These are phyloP conservation scores for Chaetomium strumarium DNA, from an alignment of 2,329 filamentous ascomycete species.

Conservation along the genomic window DNA sequence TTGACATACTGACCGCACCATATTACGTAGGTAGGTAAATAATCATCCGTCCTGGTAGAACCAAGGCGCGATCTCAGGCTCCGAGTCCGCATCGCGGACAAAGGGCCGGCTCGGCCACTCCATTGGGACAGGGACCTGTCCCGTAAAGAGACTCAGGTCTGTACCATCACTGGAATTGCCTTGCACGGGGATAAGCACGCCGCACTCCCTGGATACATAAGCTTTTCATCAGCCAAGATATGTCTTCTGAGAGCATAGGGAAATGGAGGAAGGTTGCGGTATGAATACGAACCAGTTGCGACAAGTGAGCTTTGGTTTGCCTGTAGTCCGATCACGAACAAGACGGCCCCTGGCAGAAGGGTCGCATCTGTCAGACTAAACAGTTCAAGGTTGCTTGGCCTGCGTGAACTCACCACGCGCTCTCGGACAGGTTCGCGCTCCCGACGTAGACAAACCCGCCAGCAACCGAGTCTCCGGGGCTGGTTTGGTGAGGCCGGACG, in stretches of 20 bases:
- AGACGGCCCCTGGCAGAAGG: conserved; percentile 61
- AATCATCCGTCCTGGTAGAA: conserved; percentile 28
- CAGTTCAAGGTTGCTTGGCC: too few species aligned
- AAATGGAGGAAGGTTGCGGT: not conserved
- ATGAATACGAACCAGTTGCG: conserved; percentile 59
- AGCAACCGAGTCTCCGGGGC: conserved; percentile 25
- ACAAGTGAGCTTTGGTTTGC: conserved; percentile 69
- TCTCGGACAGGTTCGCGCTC: conserved; percentile 87
- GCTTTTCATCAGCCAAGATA: not conserved
- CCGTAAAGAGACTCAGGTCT: conserved; percentile 42
- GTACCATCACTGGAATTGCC: too few species aligned
- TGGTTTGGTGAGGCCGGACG: conserved; percentile 32
- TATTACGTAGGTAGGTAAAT: not conserved
- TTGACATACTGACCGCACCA: not conserved
- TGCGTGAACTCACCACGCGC: conserved; percentile 65
- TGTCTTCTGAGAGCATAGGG: not conserved
- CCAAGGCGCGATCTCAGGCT: conserved; percentile 31
- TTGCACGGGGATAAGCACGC: not conserved
- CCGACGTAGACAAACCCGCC: conserved; percentile 75
- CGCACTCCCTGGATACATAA: not conserved
- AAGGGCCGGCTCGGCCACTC: conserved; percentile 42
- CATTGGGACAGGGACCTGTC: conserved; percentile 58
- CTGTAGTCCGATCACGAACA: conserved; percentile 60
- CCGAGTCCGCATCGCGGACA: conserved; percentile 18
- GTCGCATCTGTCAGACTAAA: too few species aligned